Conservation (phyloP, 371 early-diverging fungal species). For the Mucor plumbeus region DNA sequence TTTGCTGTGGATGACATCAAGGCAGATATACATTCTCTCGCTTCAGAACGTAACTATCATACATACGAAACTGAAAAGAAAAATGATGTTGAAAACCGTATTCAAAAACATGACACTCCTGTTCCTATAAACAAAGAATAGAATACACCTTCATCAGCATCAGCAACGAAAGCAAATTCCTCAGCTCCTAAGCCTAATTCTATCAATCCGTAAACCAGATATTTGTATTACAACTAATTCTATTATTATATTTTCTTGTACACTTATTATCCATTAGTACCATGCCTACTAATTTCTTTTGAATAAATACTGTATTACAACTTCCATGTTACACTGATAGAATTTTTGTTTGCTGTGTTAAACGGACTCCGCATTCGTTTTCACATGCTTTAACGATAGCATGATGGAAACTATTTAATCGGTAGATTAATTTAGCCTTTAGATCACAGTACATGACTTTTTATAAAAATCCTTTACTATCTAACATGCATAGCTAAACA, state of each 20-base stretch:
- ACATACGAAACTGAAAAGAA: conserved; percentile 20
- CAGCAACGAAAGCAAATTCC: no score
- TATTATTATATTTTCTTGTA: neutral
- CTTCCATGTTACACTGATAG: neutral
- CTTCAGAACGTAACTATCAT: conserved; percentile 7
- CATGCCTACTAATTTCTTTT: neutral
- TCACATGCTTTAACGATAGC: neutral
- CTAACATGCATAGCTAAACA: no score
- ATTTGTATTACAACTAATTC: neutral
- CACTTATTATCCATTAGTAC: neutral
- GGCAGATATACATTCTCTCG: conserved; percentile 16
- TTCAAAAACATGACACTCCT: neutral
- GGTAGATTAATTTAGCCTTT: neutral
- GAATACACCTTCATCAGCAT: no score
- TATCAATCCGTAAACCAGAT: neutral
- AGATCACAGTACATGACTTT: no score
- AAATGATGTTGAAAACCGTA: conserved; percentile 1
- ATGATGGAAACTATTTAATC: neutral
- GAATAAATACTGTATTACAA: neutral
- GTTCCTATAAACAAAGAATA: neutral
- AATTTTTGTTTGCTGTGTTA: neutral
- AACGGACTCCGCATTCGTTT: neutral
- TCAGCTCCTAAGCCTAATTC: neutral
- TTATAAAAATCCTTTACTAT: no score
- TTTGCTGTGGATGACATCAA: conserved; percentile 35